Evolutionary conservation across 2,329 filamentous ascomycete species (phyloP).

Genomic region (Colletotrichum tabaci): DNA sequence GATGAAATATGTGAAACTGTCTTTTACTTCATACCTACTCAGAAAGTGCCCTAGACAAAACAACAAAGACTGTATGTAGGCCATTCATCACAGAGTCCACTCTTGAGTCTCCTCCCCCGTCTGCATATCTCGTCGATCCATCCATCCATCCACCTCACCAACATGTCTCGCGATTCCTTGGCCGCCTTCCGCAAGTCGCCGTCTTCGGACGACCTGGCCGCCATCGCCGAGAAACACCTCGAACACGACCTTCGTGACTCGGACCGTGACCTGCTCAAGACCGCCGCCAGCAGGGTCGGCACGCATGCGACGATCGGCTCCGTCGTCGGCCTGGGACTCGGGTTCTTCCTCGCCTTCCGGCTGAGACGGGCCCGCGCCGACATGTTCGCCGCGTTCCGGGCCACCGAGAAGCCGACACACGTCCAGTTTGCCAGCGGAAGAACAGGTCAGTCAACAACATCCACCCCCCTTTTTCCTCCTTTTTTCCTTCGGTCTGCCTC

Average conservation of each 20-base stretch:
- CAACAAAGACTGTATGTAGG: too few species aligned
- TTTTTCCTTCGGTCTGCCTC: background rate
- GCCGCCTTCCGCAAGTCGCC: conserved; percentile 53
- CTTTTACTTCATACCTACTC: background rate
- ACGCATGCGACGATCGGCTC: conserved; percentile 72
- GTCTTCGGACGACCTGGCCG: conserved; percentile 63
- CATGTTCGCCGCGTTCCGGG: conserved; percentile 75
- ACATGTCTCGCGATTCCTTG: conserved; percentile 46
- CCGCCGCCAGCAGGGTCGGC: conserved; percentile 69
- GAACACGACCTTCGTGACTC: conserved; percentile 67
- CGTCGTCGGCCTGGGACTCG: conserved; percentile 71
- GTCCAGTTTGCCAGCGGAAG: conserved; percentile 74
- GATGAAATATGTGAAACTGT: background rate
- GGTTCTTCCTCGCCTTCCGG: conserved; percentile 70
- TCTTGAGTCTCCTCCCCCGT: background rate
- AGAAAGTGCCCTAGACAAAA: background rate
- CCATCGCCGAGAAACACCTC: conserved; percentile 71
- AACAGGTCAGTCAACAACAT: conserved; percentile 57
- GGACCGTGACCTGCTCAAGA: conserved; percentile 71
- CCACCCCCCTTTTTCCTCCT: too few species aligned
- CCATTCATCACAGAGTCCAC: background rate
- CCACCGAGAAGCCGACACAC: conserved; percentile 73
- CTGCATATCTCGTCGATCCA: background rate
- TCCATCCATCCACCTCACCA: background rate
- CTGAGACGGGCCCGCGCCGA: conserved; percentile 68